These are phyloP conservation scores for Saccharomycopsis lassenensis DNA, from an alignment of 805 yeast species.

Conservation along the genomic window DNA sequence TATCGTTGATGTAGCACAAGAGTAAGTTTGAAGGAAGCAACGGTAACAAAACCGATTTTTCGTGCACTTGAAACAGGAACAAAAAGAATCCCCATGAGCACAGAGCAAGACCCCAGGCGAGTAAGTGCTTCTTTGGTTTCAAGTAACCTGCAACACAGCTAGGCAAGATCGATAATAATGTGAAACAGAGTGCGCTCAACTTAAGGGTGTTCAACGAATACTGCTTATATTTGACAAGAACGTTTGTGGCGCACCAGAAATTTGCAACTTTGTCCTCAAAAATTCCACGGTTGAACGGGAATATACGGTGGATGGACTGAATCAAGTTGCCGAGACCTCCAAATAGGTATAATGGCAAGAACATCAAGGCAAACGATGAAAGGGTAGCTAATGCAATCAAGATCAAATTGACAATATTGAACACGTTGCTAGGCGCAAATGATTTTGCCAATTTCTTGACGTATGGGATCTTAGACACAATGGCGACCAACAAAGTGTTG, in stretches of 20 bases:
- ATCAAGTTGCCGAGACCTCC: slow-evolving; percentile 26
- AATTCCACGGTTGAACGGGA: slow-evolving; percentile 87
- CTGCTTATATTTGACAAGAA: slow-evolving; percentile 56
- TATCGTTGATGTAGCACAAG: slow-evolving; percentile 36
- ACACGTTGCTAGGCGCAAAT: slow-evolving; percentile 27
- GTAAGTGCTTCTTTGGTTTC: slow-evolving; percentile 33
- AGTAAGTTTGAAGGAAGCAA: slow-evolving; percentile 73
- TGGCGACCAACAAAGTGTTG: too few species aligned
- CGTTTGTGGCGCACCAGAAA: slow-evolving; percentile 92
- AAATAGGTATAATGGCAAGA: slow-evolving; percentile 49
- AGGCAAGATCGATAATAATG: slow-evolving; percentile 45
- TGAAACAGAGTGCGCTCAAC: slow-evolving; percentile 40
- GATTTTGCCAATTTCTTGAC: too few species aligned
- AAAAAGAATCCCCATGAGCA: slow-evolving; percentile 82
- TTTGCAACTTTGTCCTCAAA: slow-evolving; percentile 97
- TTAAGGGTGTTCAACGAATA: slow-evolving; percentile 53
- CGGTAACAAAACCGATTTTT: slow-evolving; percentile 83
- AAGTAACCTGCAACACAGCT: slow-evolving; percentile 39
- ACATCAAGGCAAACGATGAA: slow-evolving; percentile 36
- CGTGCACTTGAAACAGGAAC: slow-evolving; percentile 94
- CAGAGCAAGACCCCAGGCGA: slow-evolving; percentile 68
- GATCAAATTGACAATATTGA: slow-evolving; percentile 48
- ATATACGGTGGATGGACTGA: slow-evolving; percentile 61
- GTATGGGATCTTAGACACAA: too few species aligned
- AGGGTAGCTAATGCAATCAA: slow-evolving; percentile 57